phyloP scores from a whole-genome alignment of 768 basidiomycete genomes.

The Pleurotus giganteus region DNA sequence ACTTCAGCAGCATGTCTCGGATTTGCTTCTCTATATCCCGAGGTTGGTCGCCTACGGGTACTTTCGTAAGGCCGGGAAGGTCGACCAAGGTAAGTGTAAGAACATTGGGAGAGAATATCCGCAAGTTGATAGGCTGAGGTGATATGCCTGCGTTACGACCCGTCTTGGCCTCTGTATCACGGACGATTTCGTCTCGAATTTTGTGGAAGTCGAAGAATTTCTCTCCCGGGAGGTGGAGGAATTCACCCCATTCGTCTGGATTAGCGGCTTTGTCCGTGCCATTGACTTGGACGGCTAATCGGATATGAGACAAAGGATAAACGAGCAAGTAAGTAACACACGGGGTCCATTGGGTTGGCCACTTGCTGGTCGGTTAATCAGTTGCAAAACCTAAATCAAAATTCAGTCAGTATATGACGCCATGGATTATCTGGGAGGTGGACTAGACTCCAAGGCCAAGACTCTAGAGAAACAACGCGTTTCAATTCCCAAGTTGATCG shows the following conservation, averaged over 20 bases:
- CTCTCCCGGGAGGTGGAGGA: constrained; percentile 92
- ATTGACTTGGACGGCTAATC: constrained; percentile 35
- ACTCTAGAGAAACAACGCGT: no score
- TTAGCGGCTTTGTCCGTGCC: constrained; percentile 75
- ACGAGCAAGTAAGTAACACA: constrained; percentile 25
- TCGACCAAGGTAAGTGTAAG: constrained; percentile 97
- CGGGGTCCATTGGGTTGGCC: constrained; percentile 34
- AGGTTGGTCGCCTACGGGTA: constrained; percentile 95
- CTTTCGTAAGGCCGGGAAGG: constrained; percentile 92
- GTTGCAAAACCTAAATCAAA: constrained; percentile 74
- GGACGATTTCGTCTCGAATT: constrained; percentile 93
- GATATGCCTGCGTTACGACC: constrained; percentile 99
- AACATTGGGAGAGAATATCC: constrained; percentile 96
- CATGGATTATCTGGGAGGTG: no score
- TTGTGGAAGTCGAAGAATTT: constrained; percentile 98
- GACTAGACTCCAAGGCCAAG: no score
- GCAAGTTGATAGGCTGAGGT: constrained; percentile 94
- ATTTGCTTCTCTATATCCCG: constrained; percentile 98
- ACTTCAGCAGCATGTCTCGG: constrained; percentile 93
- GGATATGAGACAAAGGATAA: constrained; percentile 8
- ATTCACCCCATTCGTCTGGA: constrained; percentile 97
- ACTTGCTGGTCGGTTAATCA: constrained; percentile 77
- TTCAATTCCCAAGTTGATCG: no score
- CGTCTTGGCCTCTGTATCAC: constrained; percentile 97
- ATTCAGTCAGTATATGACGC: not conserved